These are phyloP conservation scores for Coemansia sp. DNA, from an alignment of 192 early-diverging fungal genomes.

Conservation along the genomic window DNA sequence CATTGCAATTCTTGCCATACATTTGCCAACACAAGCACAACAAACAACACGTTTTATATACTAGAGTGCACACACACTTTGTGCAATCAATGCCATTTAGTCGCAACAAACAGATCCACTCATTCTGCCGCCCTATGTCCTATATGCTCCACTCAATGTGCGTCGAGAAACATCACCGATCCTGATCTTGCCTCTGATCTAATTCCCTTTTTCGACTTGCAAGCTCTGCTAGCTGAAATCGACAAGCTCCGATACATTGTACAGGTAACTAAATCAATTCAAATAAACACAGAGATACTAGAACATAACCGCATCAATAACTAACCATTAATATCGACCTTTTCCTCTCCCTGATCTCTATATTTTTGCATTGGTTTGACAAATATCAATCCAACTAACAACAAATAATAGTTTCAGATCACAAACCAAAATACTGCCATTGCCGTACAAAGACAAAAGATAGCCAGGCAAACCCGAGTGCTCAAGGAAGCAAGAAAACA, in stretches of 20 bases:
- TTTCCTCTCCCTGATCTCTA: too few relatives aligned
- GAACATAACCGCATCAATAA: too few relatives aligned
- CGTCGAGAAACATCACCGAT: slow-evolving; percentile 14
- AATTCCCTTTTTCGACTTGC: slow-evolving; percentile 18
- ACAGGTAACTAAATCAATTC: slow-evolving; percentile 32
- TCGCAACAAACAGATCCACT: too few relatives aligned
- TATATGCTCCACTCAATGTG: slow-evolving; percentile 26
- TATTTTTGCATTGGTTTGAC: too few relatives aligned
- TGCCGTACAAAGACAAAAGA: slow-evolving; percentile 7
- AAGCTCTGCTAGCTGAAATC: slow-evolving; percentile 23
- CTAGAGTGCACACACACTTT: slow-evolving; percentile 42
- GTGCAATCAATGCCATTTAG: slow-evolving; percentile 12
- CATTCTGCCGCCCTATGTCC: slow-evolving; percentile 8
- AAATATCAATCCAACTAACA: too few relatives aligned
- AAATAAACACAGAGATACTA: too few relatives aligned
- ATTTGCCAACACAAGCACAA: slow-evolving; percentile 12
- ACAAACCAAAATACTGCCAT: slow-evolving; percentile 29
- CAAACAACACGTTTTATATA: slow-evolving; percentile 7
- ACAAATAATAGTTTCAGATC: slow-evolving; percentile 25
- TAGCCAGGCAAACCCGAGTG: slow-evolving; percentile 23
- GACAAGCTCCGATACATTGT: slow-evolving; percentile 34
- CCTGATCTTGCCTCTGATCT: slow-evolving; percentile 17
- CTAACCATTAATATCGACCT: too few relatives aligned
- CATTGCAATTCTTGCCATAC: slow-evolving; percentile 38
- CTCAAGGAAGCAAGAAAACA: slow-evolving; percentile 19